These are phyloP conservation scores for Phytopythium helicoides DNA, from an alignment of 352 stramenopile genomes.

Conservation along the genomic window DNA sequence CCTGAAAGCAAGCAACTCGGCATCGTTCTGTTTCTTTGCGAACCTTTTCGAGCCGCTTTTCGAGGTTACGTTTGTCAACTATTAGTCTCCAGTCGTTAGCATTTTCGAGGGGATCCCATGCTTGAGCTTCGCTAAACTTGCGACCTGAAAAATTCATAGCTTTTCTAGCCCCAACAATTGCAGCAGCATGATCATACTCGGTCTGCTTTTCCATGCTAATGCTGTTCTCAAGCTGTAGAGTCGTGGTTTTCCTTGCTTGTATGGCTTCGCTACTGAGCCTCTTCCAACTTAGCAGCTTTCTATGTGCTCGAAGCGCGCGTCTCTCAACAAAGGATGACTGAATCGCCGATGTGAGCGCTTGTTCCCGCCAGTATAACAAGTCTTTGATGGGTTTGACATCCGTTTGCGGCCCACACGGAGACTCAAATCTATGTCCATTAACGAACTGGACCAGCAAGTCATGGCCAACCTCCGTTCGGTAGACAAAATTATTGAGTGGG, in stretches of 20 bases:
- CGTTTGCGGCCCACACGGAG: too few species aligned
- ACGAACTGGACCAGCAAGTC: conserved; percentile 41
- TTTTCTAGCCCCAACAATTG: conserved; percentile 34
- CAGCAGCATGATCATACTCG: conserved; percentile 14
- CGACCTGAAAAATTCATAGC: conserved; percentile 55
- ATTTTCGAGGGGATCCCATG: conserved; percentile 81
- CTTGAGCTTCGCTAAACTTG: conserved; percentile 55
- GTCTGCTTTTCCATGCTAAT: conserved; percentile 16
- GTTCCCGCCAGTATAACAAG: conserved; percentile 15
- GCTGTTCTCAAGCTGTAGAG: conserved; percentile 22
- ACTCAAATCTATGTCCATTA: too few species aligned
- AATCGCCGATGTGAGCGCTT: conserved; percentile 10
- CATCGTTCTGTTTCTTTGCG: conserved; percentile 39
- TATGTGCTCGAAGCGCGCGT: conserved; percentile 13
- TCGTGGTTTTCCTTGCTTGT: conserved; percentile 31
- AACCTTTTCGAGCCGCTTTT: conserved; percentile 32
- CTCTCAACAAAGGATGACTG: conserved; percentile 23
- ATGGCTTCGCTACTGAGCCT: conserved; percentile 34
- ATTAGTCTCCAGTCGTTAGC: conserved; percentile 74
- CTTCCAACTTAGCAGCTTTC: conserved; percentile 36
- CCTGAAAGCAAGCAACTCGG: conserved; percentile 58
- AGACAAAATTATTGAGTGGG: conserved; percentile 43
- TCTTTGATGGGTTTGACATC: conserved; percentile 18
- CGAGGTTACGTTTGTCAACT: conserved; percentile 54
- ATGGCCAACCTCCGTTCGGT: conserved; percentile 48